Evolutionary conservation across 768 basidiomycete species (phyloP).

Genomic region (Dacryopinax primogenitus): DNA sequence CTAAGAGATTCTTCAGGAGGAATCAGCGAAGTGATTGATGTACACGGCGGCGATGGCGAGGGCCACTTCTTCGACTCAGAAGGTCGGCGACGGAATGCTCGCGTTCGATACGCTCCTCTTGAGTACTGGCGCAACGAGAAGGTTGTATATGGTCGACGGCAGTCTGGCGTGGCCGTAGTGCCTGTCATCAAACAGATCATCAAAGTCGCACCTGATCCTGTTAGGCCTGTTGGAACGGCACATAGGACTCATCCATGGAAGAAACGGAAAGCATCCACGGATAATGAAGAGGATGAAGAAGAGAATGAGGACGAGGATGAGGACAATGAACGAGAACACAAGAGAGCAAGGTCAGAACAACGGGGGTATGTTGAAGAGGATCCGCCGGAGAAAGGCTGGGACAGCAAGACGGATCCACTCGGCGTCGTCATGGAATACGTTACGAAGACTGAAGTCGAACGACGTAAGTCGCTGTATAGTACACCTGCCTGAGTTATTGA

Average conservation of each 20-base stretch:
- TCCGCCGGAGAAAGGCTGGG: conserved; percentile 59
- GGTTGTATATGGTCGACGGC: conserved; percentile 60
- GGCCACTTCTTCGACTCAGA: conserved; percentile 20
- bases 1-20: conserved; percentile 13
- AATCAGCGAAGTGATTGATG: conserved; percentile 9
- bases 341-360: conserved; percentile 19
- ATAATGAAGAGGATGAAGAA: conserved; percentile 7
- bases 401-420: conserved; percentile 54
- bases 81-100: conserved; percentile 57
- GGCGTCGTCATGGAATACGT: conserved; percentile 59
- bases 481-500: conserved; percentile 2
- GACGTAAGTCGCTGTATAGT: conserved; percentile 44
- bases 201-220: conserved; percentile 25
- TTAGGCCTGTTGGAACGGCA: background rate
- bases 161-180: conserved; percentile 39
- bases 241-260: background rate
- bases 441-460: conserved; percentile 44
- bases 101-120: conserved; percentile 58
- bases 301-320: conserved; percentile 9
- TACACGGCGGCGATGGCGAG: conserved; percentile 6
- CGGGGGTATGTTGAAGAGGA: conserved; percentile 13
- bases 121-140: conserved; percentile 92
- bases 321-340: conserved; percentile 16
- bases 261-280: background rate
- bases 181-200: conserved; percentile 21